Evolutionary conservation across 2,329 filamentous ascomycete genomes (phyloP).

Genomic region (Lithohypha guttulata): DNA sequence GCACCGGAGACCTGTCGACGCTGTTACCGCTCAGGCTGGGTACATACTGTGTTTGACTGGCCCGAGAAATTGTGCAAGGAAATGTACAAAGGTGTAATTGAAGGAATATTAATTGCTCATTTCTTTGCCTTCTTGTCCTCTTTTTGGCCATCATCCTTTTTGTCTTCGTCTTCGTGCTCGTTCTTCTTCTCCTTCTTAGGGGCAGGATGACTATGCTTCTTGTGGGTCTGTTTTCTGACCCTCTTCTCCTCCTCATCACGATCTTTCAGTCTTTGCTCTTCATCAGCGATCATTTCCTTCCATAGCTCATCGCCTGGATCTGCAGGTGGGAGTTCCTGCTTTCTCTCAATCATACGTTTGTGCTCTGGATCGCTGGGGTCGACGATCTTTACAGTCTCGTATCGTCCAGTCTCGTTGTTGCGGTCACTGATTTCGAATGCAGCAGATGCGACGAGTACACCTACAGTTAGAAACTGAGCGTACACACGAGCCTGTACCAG

Average conservation of each 20-base stretch:
- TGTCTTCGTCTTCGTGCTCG: slow-evolving; percentile 15
- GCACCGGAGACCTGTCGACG: no score
- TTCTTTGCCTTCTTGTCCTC: slow-evolving; percentile 4
- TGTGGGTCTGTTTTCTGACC: slow-evolving; percentile 23
- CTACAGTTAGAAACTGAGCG: slow-evolving; percentile 78
- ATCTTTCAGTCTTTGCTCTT: slow-evolving; percentile 36
- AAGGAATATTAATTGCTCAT: no score
- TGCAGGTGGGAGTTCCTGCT: slow-evolving; percentile 10
- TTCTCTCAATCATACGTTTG: slow-evolving; percentile 62
- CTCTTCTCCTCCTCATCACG: slow-evolving; percentile 30
- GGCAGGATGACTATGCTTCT: slow-evolving; percentile 12
- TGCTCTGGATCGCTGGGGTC: slow-evolving; percentile 75
- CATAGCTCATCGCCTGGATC: slow-evolving; percentile 55
- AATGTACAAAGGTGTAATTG: no score
- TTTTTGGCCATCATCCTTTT: slow-evolving; percentile 18
- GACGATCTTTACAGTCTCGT: slow-evolving; percentile 63
- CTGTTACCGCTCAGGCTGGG: no score
- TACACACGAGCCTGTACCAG: slow-evolving; percentile 91
- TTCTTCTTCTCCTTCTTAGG: slow-evolving; percentile 13
- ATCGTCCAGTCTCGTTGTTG: slow-evolving; percentile 58
- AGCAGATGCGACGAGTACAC: slow-evolving; percentile 70
- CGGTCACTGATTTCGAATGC: slow-evolving; percentile 74
- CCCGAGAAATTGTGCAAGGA: no score
- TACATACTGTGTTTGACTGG: no score
- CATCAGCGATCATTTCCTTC: slow-evolving; percentile 48